Evolutionary conservation across 176 grass and related monocot species (phyloP).

Genomic region (Areca catechu): DNA sequence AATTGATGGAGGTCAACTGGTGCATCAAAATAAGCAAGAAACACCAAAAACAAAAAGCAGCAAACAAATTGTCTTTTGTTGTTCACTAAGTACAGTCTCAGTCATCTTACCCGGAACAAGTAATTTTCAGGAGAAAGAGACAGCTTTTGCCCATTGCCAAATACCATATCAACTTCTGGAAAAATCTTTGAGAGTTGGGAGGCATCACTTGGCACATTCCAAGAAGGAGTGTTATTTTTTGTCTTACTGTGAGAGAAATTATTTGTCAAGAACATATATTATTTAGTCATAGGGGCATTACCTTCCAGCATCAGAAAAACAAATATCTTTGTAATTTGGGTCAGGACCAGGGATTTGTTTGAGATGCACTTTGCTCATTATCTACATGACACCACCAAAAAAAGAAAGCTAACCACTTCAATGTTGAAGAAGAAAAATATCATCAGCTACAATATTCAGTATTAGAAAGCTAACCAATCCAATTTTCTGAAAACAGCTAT

Average conservation of each 20-base stretch:
- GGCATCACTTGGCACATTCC: constrained; percentile 38
- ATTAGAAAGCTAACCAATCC: too few relatives aligned
- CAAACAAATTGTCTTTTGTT: too few relatives aligned
- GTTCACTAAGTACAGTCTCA: too few relatives aligned
- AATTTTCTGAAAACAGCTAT: too few relatives aligned
- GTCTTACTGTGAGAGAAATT: too few relatives aligned
- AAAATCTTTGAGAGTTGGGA: constrained; percentile 62
- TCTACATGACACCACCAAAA: constrained; percentile 29
- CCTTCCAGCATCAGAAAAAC: constrained; percentile 96
- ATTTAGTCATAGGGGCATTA: constrained; percentile 12
- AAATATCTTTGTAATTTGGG: constrained; percentile 97
- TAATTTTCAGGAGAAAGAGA: constrained; percentile 97
- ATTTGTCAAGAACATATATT: too few relatives aligned
- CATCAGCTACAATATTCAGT: too few relatives aligned
- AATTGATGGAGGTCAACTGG: background rate
- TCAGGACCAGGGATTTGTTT: constrained; percentile 97
- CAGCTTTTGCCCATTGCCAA: constrained; percentile 94
- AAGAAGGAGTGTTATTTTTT: too few relatives aligned
- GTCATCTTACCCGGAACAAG: constrained; percentile 73
- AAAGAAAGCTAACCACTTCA: too few relatives aligned
- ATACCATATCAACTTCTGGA: constrained; percentile 90
- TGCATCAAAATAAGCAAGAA: background rate
- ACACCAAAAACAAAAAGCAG: too few relatives aligned
- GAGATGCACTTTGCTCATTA: constrained; percentile 61
- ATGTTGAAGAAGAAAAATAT: too few relatives aligned